A percentile compares a stretch with the other conserved stretches of the same genome.
Conservation (phyloP, 345 rosid species). For the Combretum micranthum region DNA sequence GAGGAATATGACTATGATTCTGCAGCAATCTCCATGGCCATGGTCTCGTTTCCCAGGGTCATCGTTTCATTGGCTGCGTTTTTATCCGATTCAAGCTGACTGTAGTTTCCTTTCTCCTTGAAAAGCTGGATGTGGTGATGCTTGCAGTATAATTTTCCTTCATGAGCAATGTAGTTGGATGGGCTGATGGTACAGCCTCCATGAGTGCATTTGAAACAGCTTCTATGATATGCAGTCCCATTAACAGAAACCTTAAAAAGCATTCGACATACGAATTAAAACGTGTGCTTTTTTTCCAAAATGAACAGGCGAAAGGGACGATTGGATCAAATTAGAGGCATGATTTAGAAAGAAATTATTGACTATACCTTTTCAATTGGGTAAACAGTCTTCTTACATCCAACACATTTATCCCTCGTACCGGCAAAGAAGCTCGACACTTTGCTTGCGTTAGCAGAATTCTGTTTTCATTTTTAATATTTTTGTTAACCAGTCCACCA, state of each 20-base stretch:
- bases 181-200: constrained; percentile 66
- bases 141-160: constrained; percentile 63
- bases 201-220: constrained; percentile 54
- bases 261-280: too few relatives aligned
- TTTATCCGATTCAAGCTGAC: constrained; percentile 47
- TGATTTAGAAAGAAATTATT: too few relatives aligned
- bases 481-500: too few relatives aligned
- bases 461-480: neutral
- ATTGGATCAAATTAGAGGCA: too few relatives aligned
- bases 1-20: constrained; percentile 5
- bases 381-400: constrained; percentile 44
- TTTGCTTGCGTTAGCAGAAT: constrained; percentile 22
- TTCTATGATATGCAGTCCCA: constrained; percentile 43
- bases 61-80: too few relatives aligned
- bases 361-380: constrained; percentile 48
- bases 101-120: constrained; percentile 62
- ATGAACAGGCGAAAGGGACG: too few relatives aligned
- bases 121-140: constrained; percentile 62
- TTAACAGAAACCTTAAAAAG: constrained; percentile 40
- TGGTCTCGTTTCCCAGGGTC: constrained; percentile 3
- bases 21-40: constrained; percentile 24
- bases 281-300: too few relatives aligned
- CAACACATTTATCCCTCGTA: constrained; percentile 46
- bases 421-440: constrained; percentile 43
- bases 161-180: constrained; percentile 57